Evolutionary conservation across 1,139 yeast genomes (phyloP), one percentile per base, ranked within the genome.

Genomic region (Kodamaea derodonti): DNA sequence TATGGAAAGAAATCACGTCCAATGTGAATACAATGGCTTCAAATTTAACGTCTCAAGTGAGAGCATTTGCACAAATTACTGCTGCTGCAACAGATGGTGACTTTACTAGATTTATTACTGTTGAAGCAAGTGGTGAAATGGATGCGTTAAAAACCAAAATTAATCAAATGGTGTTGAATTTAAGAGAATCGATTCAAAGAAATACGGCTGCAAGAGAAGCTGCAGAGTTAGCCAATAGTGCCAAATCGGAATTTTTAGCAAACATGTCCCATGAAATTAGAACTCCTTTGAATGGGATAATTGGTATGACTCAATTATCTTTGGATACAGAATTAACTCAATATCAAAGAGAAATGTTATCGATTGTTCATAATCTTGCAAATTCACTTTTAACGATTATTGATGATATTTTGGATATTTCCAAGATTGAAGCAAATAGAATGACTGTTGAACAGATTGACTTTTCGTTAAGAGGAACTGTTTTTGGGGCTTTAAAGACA

Each of bases 41-140:
- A 16, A 86, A 86, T 56, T 75, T 86, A 56, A 86, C 95, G 0
- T 82, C 95, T 1, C 95, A 86, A 64, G 95, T 86, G 52, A 78
- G 95, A 62, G 95, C 95, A 0, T 86, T 86, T 65, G 95, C 95
- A 28, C 95, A 85, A 56, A 86, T 86, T 51, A 86, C 95, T 0
- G 95, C 94, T 18, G 94, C 95, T 24, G 95, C 95, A 4, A 85
- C 95, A 2, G 95, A 86, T 62, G 95, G 95, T 56, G 95, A 86
- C 57, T 86, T 86, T 60, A 85, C 95, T 0, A 71, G 94, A 43
- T 84, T 86, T 52, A 86, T 86, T 47, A 86, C 95, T 0, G 95
- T 86, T 41, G 95, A 86, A 53, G 95, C 95, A 1, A 73, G 82
- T 34, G 95, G 95, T 58, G 95, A 86, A 66, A 86, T 86, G 95